Percentiles rank a stretch among this genome's conserved stretches.
Conservation (phyloP, 2,329 filamentous ascomycete species). For the Pochonia chlamydosporia region DNA sequence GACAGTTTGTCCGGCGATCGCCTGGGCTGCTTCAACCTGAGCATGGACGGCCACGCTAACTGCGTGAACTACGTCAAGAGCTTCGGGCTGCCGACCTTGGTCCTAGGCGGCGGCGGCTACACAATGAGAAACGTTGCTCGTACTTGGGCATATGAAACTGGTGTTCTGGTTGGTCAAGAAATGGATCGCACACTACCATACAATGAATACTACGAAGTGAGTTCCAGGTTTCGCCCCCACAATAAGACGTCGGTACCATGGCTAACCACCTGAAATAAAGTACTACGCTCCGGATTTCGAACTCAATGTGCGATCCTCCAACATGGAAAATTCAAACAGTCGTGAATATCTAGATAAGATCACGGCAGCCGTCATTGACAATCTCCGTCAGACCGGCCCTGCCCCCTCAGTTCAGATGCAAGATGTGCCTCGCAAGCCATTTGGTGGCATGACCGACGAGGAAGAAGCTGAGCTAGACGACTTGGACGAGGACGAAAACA, state of each 20-base stretch:
- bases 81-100: constrained; percentile 78
- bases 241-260: not conserved
- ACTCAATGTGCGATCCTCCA: constrained; percentile 81
- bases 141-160: constrained; percentile 96
- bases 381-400: constrained; percentile 77
- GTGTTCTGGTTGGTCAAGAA: constrained; percentile 75
- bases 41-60: constrained; percentile 91
- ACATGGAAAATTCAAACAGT: constrained; percentile 88
- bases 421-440: constrained; percentile 59
- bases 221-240: constrained; percentile 9
- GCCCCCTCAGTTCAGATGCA: constrained; percentile 90
- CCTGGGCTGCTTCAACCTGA: constrained; percentile 94
- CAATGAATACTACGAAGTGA: constrained; percentile 87
- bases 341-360: constrained; percentile 77
- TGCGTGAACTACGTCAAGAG: constrained; percentile 90
- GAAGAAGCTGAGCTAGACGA: constrained; percentile 62
- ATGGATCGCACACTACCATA: constrained; percentile 83
- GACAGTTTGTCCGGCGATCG: constrained; percentile 93
- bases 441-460: constrained; percentile 59
- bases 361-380: constrained; percentile 75
- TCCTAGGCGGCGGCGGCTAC: constrained; percentile 92
- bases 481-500: constrained; percentile 78
- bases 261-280: constrained; percentile 39
- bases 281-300: constrained; percentile 91
- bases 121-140: constrained; percentile 96